Evolutionary conservation across 2,329 filamentous ascomycete genomes (phyloP).

Genomic region (Hymenoscyphus linearis): DNA sequence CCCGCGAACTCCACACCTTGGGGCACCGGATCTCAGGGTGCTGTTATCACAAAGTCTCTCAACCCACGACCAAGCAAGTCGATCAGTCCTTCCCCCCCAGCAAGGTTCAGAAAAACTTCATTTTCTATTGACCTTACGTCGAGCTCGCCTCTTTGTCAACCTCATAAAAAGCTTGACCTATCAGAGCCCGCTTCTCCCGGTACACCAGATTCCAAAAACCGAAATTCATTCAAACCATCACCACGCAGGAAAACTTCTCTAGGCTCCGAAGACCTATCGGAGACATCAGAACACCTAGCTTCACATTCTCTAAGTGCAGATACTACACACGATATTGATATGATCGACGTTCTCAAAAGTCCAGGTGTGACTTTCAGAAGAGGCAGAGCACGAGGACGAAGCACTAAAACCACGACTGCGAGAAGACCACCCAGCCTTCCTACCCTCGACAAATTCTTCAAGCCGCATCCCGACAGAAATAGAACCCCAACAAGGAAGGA

Average conservation of each 20-base stretch:
- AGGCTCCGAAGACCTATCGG: not conserved
- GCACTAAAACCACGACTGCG: not conserved
- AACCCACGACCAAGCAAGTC: conserved; percentile 5
- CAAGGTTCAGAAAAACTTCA: conserved; percentile 8
- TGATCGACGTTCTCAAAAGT: not conserved
- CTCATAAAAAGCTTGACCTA: not conserved
- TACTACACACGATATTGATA: not conserved
- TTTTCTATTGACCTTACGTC: conserved; percentile 7
- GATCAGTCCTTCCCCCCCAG: not conserved
- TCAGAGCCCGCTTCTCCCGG: not conserved
- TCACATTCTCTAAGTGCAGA: not conserved
- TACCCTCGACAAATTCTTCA: not conserved
- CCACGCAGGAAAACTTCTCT: conserved; percentile 3
- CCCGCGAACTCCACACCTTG: conserved; percentile 4
- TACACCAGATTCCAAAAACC: not conserved
- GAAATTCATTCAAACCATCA: not conserved
- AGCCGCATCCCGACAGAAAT: not conserved
- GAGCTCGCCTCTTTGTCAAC: not conserved
- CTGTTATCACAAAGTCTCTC: conserved; percentile 9
- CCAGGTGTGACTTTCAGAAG: not conserved
- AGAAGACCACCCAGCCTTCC: not conserved
- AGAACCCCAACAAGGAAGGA: not conserved
- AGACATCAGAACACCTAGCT: not conserved
- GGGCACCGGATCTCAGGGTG: conserved; percentile 8
- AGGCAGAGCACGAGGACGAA: not conserved